These are phyloP conservation scores for Phylloporus scabripes DNA, from an alignment of 768 basidiomycete species.

Conservation along the genomic window DNA sequence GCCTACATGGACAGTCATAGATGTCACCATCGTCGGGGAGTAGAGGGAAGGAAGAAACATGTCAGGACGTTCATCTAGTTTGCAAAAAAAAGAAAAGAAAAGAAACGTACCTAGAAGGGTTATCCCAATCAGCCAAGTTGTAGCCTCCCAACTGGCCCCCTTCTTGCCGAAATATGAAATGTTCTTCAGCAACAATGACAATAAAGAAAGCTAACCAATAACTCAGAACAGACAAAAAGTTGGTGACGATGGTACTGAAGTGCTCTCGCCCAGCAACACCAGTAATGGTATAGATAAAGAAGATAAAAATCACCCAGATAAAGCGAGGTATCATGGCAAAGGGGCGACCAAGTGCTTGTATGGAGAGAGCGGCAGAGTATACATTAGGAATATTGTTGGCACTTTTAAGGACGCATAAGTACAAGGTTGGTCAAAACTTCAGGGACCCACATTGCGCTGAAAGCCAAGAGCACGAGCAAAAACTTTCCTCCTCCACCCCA, in stretches of 20 bases:
- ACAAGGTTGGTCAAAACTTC: not conserved
- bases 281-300: conserved; percentile 35
- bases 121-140: conserved; percentile 45
- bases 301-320: conserved; percentile 40
- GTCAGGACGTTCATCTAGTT: not conserved
- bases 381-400: conserved; percentile 40
- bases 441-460: conserved; percentile 38
- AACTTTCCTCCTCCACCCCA: conserved; percentile 42
- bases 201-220: conserved; percentile 47
- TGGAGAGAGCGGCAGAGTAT: conserved; percentile 44
- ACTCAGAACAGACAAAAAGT: conserved; percentile 39
- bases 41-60: not conserved
- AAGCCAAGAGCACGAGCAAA: conserved; percentile 37
- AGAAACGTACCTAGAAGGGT: conserved; percentile 30
- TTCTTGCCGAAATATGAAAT: conserved; percentile 40
- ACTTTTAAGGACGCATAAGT: conserved; percentile 13
- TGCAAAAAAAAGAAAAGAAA: too few relatives aligned
- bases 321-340: conserved; percentile 43
- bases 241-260: conserved; percentile 38
- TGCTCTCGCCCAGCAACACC: conserved; percentile 42
- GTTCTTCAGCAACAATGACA: conserved; percentile 42
- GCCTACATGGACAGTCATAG: conserved; percentile 18
- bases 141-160: conserved; percentile 44
- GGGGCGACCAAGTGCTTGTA: conserved; percentile 40
- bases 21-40: not conserved